Evolutionary conservation across 2,329 filamentous ascomycete species (phyloP).

Genomic region (Lecanosticta acicola): DNA sequence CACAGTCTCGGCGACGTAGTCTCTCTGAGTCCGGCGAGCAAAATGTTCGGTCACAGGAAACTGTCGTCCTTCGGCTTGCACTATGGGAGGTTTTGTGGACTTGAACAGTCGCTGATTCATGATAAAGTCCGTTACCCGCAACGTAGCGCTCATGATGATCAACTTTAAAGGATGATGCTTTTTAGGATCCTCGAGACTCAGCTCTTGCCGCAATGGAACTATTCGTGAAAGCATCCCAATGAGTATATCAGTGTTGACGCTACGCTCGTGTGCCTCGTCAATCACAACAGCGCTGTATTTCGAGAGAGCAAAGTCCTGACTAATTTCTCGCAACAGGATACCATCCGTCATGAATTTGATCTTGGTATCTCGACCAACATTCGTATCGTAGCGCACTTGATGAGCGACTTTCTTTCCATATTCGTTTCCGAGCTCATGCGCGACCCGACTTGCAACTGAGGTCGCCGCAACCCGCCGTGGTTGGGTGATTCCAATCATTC

Average conservation of each 20-base stretch:
- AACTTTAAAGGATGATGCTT: slow-evolving; percentile 74
- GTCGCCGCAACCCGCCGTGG: slow-evolving; percentile 91
- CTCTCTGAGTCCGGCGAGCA: slow-evolving; percentile 69
- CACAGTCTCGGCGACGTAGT: slow-evolving; percentile 88
- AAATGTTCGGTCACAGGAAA: slow-evolving; percentile 89
- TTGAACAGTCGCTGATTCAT: slow-evolving; percentile 77
- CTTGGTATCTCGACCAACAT: slow-evolving; percentile 69
- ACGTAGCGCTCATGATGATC: slow-evolving; percentile 95
- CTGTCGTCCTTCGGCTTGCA: slow-evolving; percentile 87
- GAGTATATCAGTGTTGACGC: slow-evolving; percentile 96
- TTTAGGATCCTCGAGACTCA: slow-evolving; percentile 65
- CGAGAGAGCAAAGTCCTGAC: slow-evolving; percentile 76
- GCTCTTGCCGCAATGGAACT: slow-evolving; percentile 71
- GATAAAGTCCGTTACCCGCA: slow-evolving; percentile 84
- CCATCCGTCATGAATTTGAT: slow-evolving; percentile 99
- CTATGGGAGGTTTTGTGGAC: slow-evolving; percentile 60
- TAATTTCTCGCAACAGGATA: slow-evolving; percentile 84
- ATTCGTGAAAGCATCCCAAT: slow-evolving; percentile 95
- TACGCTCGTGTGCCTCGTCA: slow-evolving; percentile 94
- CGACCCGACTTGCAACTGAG: slow-evolving; percentile 91
- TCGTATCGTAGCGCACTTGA: slow-evolving; percentile 89
- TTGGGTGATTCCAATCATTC: slow-evolving; percentile 92
- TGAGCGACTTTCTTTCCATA: slow-evolving; percentile 76
- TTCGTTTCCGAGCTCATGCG: slow-evolving; percentile 68
- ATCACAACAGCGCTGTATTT: slow-evolving; percentile 94